Evolutionary conservation across 176 grass and related monocot genomes (phyloP).

Genomic region (Oryza nivara): DNA sequence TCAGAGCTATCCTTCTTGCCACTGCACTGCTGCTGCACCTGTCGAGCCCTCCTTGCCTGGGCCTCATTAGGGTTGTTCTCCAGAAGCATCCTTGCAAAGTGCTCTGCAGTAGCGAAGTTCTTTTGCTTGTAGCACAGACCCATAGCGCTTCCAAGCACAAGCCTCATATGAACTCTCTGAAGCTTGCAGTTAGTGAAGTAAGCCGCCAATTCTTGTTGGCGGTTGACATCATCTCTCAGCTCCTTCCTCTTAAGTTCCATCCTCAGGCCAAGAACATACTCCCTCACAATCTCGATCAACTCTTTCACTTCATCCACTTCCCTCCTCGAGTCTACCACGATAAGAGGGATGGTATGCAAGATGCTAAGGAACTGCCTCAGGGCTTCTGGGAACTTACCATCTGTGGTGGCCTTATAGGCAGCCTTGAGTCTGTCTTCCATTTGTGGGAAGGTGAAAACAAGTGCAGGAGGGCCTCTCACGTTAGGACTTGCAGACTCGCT

Average conservation of each 20-base stretch:
- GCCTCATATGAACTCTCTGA: slow-evolving; percentile 88
- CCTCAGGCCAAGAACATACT: slow-evolving; percentile 88
- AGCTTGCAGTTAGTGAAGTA: slow-evolving; percentile 99
- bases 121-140: slow-evolving; percentile 69
- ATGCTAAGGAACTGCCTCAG: slow-evolving; percentile 84
- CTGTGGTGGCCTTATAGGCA: slow-evolving; percentile 82
- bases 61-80: slow-evolving; percentile 75
- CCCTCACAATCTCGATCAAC: slow-evolving; percentile 86
- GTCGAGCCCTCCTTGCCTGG: slow-evolving; percentile 81
- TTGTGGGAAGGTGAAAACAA: slow-evolving; percentile 87
- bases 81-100: slow-evolving; percentile 90
- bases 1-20: slow-evolving; percentile 65
- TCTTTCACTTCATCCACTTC: slow-evolving; percentile 99
- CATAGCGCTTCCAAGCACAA: slow-evolving; percentile 85
- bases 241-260: slow-evolving; percentile 93
- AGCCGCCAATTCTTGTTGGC: slow-evolving; percentile 86
- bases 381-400: slow-evolving; percentile 89
- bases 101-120: slow-evolving; percentile 71
- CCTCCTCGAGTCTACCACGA: slow-evolving; percentile 84
- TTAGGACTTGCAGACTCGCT: slow-evolving; percentile 84
- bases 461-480: slow-evolving; percentile 82
- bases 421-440: slow-evolving; percentile 93
- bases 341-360: slow-evolving; percentile 76
- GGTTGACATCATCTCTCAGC: slow-evolving; percentile 60
- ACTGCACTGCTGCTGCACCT: slow-evolving; percentile 68